Conservation (phyloP, 2,329 filamentous ascomycete species). For the Rutstroemia sp. region DNA sequence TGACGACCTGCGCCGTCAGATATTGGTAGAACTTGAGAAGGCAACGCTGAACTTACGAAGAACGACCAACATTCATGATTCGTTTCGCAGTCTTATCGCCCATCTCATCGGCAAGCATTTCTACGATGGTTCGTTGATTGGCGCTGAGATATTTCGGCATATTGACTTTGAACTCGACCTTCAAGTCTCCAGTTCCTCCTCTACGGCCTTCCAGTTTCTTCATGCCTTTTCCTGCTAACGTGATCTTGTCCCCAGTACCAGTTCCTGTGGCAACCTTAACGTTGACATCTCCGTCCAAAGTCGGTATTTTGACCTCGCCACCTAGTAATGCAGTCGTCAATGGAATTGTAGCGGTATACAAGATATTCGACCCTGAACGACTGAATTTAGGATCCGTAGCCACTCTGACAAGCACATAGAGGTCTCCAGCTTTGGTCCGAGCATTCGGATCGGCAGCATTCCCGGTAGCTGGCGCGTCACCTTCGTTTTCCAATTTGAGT, state of each 20-base stretch:
- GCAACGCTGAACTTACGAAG: conserved; percentile 37
- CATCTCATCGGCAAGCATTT: conserved; percentile 97
- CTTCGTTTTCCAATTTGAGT: conserved; percentile 74
- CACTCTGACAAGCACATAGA: conserved; percentile 86
- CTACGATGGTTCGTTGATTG: conserved; percentile 86
- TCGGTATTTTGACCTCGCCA: conserved; percentile 83
- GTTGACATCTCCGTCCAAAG: conserved; percentile 82
- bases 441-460: conserved; percentile 54
- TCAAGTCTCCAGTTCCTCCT: conserved; percentile 69
- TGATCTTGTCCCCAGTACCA: conserved; percentile 85
- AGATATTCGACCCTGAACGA: conserved; percentile 78
- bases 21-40: conserved; percentile 9
- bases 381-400: conserved; percentile 86
- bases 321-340: conserved; percentile 89
- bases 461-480: conserved; percentile 77
- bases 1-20: conserved; percentile 11
- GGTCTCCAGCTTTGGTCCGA: conserved; percentile 69
- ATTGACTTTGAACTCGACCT: conserved; percentile 86
- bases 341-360: conserved; percentile 87
- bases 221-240: conserved; percentile 88
- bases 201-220: conserved; percentile 67
- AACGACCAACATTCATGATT: conserved; percentile 72
- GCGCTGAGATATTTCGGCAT: conserved; percentile 93
- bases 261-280: conserved; percentile 89
- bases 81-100: conserved; percentile 85